Evolutionary conservation across 1,284 basidiomycete genomes (phyloP).

Genomic region (Malassezia caprae): DNA sequence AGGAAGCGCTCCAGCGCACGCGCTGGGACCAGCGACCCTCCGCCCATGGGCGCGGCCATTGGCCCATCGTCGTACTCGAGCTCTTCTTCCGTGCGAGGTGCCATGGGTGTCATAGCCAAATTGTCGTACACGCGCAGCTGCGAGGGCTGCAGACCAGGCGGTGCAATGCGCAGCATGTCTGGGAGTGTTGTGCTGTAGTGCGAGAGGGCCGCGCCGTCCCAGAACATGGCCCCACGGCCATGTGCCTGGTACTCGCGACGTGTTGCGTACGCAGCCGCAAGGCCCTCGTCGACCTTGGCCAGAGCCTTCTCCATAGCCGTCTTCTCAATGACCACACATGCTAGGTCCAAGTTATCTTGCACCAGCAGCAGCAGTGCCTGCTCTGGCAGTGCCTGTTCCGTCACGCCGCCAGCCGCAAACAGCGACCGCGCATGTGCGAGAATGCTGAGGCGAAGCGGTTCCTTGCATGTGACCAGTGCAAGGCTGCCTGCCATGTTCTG

Average conservation of each 20-base stretch:
- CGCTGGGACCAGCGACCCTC: constrained; percentile 20
- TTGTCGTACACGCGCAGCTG: constrained; percentile 92
- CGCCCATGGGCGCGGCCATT: not conserved
- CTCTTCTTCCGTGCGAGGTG: not conserved
- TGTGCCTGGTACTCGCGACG: constrained; percentile 81
- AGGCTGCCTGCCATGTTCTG: constrained; percentile 92
- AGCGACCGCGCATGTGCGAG: constrained; percentile 71
- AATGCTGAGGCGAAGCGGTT: constrained; percentile 85
- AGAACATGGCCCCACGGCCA: constrained; percentile 41
- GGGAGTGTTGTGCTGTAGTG: constrained; percentile 73
- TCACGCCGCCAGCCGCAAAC: constrained; percentile 56
- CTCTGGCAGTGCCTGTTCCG: constrained; percentile 52
- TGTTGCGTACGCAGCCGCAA: constrained; percentile 63
- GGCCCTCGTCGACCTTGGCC: constrained; percentile 85
- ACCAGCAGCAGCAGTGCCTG: constrained; percentile 66
- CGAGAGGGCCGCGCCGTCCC: constrained; percentile 50
- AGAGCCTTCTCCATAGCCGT: constrained; percentile 95
- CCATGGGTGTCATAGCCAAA: constrained; percentile 52
- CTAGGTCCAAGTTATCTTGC: constrained; percentile 84
- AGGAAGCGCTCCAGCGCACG: constrained; percentile 48
- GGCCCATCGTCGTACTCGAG: constrained; percentile 13
- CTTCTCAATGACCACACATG: constrained; percentile 88
- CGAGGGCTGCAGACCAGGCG: constrained; percentile 66
- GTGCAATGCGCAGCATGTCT: constrained; percentile 75
- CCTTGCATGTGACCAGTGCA: constrained; percentile 95